Percentiles rank a stretch among this genome's conserved stretches.
Evolutionary conservation across 345 rosid genomes (phyloP).

Genomic region (Excoecaria agallocha): DNA sequence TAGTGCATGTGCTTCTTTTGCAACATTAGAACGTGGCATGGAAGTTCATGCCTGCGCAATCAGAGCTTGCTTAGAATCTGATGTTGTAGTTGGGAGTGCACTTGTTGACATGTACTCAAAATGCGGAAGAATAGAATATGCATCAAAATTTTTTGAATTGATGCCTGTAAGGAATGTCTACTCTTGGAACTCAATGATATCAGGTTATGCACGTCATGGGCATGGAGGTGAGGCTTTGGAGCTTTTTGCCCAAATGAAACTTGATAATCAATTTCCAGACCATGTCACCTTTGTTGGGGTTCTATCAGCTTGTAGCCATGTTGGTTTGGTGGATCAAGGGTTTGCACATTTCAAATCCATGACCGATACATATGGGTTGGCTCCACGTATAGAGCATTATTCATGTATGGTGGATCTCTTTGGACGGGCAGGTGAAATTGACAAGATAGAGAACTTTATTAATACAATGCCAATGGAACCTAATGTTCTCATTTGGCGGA

Average conservation of each 20-base stretch:
- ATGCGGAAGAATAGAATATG: conserved; percentile 89
- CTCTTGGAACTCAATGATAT: conserved; percentile 96
- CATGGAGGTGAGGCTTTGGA: conserved; percentile 64
- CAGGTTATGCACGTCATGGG: conserved; percentile 89
- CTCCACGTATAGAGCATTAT: conserved; percentile 71
- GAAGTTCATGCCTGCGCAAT: conserved; percentile 84
- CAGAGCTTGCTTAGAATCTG: conserved; percentile 70
- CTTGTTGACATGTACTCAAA: conserved; percentile 93
- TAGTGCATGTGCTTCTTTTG: conserved; percentile 90
- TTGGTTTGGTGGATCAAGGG: conserved; percentile 76
- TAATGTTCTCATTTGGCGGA: conserved; percentile 84
- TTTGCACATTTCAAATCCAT: conserved; percentile 67
- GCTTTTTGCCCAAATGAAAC: conserved; percentile 64
- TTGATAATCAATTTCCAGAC: conserved; percentile 61
- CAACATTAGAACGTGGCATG: conserved; percentile 89
- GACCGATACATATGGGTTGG: conserved; percentile 52
- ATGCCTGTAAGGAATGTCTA: conserved; percentile 80
- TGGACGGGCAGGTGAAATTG: conserved; percentile 82
- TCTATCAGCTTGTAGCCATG: conserved; percentile 90
- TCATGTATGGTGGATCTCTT: conserved; percentile 93
- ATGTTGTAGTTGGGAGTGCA: conserved; percentile 93
- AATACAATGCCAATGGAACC: conserved; percentile 68
- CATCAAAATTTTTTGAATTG: conserved; percentile 59
- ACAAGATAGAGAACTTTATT: conserved; percentile 66
- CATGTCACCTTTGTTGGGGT: conserved; percentile 94